These are phyloP conservation scores for Berkeleyomyces rouxiae DNA, from an alignment of 2,329 filamentous ascomycete species.

Conservation along the genomic window DNA sequence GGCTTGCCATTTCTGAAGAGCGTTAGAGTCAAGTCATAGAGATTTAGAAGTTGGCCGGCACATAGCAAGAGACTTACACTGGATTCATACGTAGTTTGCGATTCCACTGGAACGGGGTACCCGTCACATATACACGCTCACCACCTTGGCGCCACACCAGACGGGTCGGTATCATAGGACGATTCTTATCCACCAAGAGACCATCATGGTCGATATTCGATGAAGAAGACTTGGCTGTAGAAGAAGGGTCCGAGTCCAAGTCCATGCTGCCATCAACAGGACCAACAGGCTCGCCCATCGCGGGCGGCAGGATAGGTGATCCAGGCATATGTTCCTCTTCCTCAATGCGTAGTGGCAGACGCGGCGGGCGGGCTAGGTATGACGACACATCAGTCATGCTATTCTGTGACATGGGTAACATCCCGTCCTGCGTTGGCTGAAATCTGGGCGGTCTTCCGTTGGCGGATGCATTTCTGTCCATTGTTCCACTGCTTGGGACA, in stretches of 20 bases:
- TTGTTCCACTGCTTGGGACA: slow-evolving; percentile 6
- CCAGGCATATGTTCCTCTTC: slow-evolving; percentile 80
- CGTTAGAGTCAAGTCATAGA: not conserved
- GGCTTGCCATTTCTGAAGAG: slow-evolving; percentile 33
- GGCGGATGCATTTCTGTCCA: slow-evolving; percentile 2
- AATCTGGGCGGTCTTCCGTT: slow-evolving; percentile 6
- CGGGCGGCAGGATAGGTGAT: slow-evolving; percentile 68
- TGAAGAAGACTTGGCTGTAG: slow-evolving; percentile 40
- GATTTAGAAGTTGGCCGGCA: not conserved
- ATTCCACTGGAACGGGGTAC: slow-evolving; percentile 95
- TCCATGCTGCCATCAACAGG: slow-evolving; percentile 29
- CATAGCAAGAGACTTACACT: slow-evolving; percentile 46
- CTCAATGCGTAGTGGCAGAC: slow-evolving; percentile 81
- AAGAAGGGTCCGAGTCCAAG: slow-evolving; percentile 31
- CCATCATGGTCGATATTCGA: slow-evolving; percentile 58
- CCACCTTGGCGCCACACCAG: slow-evolving; percentile 75
- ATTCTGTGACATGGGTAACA: slow-evolving; percentile 31
- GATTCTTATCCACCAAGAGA: slow-evolving; percentile 55
- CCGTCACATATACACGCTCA: slow-evolving; percentile 89
- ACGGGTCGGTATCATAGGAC: slow-evolving; percentile 64
- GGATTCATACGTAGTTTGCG: slow-evolving; percentile 76
- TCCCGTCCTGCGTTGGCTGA: slow-evolving; percentile 6
- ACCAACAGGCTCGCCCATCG: slow-evolving; percentile 24
- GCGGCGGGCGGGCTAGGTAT: slow-evolving; percentile 57
- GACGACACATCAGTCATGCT: slow-evolving; percentile 46